A percentile compares a stretch with the other conserved stretches of the same genome.
These are phyloP conservation scores for Gossypium aridum DNA, from an alignment of 441 rosid genomes.

Conservation along the genomic window DNA sequence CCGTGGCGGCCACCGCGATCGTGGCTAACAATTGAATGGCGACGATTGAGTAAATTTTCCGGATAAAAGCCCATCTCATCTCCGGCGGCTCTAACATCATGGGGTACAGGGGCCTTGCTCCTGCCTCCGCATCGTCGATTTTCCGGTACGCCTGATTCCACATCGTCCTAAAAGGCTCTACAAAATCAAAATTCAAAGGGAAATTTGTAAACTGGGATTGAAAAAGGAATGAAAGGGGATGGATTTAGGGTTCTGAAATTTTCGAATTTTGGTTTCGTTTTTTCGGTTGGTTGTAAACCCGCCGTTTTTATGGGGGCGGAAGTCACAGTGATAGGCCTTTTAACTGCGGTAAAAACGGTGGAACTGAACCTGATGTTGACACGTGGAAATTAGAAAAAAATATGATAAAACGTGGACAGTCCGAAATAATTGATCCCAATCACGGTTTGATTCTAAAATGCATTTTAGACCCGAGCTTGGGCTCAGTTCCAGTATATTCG, in stretches of 20 bases:
- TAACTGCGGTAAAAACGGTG: no score
- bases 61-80: conserved; percentile 4
- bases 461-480: no score
- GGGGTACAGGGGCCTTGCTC: not conserved
- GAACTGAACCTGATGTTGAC: no score
- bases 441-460: no score
- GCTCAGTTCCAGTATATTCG: no score
- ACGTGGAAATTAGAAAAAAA: no score
- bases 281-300: not conserved
- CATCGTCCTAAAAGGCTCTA: not conserved
- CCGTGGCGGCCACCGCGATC: conserved; percentile 1
- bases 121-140: not conserved
- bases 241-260: not conserved
- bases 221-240: not conserved
- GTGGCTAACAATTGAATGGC: not conserved
- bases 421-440: no score
- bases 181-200: not conserved
- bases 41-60: conserved; percentile 1
- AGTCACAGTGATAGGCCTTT: no score
- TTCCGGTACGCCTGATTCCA: conserved; percentile 5
- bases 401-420: no score
- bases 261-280: not conserved
- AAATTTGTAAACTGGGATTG: not conserved
- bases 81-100: not conserved
- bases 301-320: no score